Conservation (phyloP, 306 rosid genomes). For the Mimosa pudica region DNA sequence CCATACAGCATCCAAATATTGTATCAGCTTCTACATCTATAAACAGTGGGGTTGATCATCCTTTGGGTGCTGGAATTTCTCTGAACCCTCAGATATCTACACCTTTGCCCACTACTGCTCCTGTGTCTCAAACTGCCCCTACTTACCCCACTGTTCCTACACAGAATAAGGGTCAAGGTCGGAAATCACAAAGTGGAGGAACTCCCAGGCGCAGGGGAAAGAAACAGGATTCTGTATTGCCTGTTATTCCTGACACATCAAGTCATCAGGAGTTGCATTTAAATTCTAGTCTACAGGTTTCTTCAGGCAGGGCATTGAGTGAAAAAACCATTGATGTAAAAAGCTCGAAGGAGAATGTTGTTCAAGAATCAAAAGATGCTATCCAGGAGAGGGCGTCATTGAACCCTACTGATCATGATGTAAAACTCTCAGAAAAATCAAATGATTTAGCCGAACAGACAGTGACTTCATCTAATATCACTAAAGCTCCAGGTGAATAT, state of each 20-base stretch:
- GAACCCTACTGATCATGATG: constrained; percentile 43
- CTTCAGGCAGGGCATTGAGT: constrained; percentile 42
- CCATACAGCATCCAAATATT: constrained; percentile 45
- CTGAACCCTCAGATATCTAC: constrained; percentile 51
- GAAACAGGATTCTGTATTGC: constrained; percentile 52
- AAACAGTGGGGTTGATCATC: constrained; percentile 42
- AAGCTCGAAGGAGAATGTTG: constrained; percentile 44
- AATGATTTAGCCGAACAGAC: constrained; percentile 50
- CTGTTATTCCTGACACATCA: constrained; percentile 46
- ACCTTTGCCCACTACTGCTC: constrained; percentile 49
- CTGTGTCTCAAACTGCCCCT: constrained; percentile 52
- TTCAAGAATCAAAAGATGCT: constrained; percentile 40
- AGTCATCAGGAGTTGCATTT: constrained; percentile 49
- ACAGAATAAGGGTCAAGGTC: constrained; percentile 59
- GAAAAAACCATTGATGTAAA: constrained; percentile 39
- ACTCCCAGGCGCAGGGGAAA: constrained; percentile 81
- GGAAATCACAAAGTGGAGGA: constrained; percentile 66
- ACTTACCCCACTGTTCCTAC: constrained; percentile 45
- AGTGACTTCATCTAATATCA: constrained; percentile 36
- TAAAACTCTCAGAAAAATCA: constrained; percentile 43
- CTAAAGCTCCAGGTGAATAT: constrained; percentile 49
- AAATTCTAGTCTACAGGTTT: constrained; percentile 42
- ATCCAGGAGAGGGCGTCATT: constrained; percentile 50
- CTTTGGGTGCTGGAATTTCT: constrained; percentile 43
- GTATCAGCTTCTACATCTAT: constrained; percentile 50